Percentiles rank a stretch among this genome's conserved stretches.
These are phyloP conservation scores for Marchantia polymorpha DNA, from an alignment of 225 moss, liverwort and hornwort species.

Conservation along the genomic window DNA sequence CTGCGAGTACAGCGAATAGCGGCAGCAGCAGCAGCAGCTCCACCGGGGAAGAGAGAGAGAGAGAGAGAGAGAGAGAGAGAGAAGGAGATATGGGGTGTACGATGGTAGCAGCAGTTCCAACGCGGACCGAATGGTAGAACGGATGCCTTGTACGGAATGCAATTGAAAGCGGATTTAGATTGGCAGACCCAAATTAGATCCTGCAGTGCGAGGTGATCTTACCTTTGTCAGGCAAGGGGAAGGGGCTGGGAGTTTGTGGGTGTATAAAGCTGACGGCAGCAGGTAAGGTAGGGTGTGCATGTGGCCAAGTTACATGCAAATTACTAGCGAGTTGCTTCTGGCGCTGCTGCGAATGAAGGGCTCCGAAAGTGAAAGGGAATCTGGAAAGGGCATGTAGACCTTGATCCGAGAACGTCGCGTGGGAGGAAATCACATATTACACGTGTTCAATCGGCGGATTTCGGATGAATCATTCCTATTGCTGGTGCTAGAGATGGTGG, in stretches of 20 bases:
- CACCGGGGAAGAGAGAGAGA: too few species aligned
- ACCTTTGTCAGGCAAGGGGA: not conserved
- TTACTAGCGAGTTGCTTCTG: not conserved
- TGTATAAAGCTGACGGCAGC: constrained; percentile 12
- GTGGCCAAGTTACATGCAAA: constrained; percentile 1
- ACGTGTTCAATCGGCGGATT: not conserved
- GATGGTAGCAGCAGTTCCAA: not conserved
- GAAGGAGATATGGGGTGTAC: not conserved
- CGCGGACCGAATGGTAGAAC: not conserved
- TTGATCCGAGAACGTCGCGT: not conserved
- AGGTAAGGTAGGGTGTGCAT: not conserved
- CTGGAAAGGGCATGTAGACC: not conserved
- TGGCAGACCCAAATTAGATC: not conserved
- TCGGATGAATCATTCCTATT: not conserved
- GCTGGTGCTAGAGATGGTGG: not conserved
- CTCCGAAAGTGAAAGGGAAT: not conserved
- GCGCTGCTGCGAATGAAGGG: not conserved
- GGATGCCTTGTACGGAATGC: constrained; percentile 12
- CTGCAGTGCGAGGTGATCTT: not conserved
- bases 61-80: too few species aligned
- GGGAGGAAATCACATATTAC: not conserved
- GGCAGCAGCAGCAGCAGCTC: not conserved
- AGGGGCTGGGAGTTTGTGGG: not conserved
- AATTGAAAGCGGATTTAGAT: constrained; percentile 25
- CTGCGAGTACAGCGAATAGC: not conserved